Evolutionary conservation across 768 basidiomycete genomes (phyloP), one percentile per base, ranked within the genome.

Genomic region (Termitomyces sp.): DNA sequence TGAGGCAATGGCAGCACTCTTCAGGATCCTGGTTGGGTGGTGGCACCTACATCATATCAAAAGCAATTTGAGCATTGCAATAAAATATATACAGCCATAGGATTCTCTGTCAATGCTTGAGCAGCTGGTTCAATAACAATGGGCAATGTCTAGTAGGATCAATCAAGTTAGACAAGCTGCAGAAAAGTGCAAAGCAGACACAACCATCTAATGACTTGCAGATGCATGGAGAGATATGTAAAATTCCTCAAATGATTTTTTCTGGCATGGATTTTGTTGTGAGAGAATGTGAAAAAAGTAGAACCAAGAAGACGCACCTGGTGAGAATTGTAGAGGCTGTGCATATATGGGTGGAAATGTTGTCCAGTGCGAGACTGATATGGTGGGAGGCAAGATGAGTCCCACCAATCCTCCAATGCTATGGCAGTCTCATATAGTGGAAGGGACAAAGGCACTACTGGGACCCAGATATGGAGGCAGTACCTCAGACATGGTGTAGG

Each of bases 361-460:
- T 52, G 37, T 1, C 59, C 54, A 8, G 60, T 55, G 5, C 65
- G 58, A 9, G 44, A 37, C 20, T 55, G 57, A 20, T 66, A 66
- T 0, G 60, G 42, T 1, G 65, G 65, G 6, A 66, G 56, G 12
- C 65, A 54, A 6, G 47, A 60, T 5, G 62, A 58, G 45, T 66
- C 63, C 5, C 27, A 56, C 41, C 57, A 60, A 27, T 54, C 50
- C 30, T 61, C 56, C 0, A 45, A 7, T 4, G 31, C 24, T 37
- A 50, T 60, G 11, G 55, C 61, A 6, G 57, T 27, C 36, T 62
- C 56, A 41, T 57, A 65, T n/a, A n/a, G n/a, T n/a, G n/a, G n/a
- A n/a, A n/a, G n/a, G n/a, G n/a, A n/a, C n/a, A n/a, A n/a, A n/a
- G n/a, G n/a, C n/a, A n/a, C n/a, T n/a, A n/a, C n/a, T n/a, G n/a